Percentiles rank a stretch among this genome's conserved stretches.
Evolutionary conservation across 2,329 filamentous ascomycete species (phyloP).

Genomic region (Colletotrichum trifolii): DNA sequence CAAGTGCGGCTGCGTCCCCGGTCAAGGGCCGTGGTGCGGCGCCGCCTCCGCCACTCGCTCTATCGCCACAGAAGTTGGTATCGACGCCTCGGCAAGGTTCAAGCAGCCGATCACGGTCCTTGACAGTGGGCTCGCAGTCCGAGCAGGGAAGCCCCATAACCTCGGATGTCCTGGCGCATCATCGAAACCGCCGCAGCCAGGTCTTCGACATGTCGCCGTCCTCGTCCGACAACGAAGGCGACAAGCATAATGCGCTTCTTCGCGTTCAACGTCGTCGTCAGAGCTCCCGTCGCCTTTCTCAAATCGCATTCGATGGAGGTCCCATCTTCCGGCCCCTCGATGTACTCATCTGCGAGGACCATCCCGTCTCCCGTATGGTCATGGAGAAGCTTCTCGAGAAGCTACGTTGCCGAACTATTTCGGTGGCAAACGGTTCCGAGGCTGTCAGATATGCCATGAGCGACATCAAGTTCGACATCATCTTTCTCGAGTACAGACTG

Average conservation of each 20-base stretch:
- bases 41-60: conserved; percentile 61
- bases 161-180: conserved; percentile 75
- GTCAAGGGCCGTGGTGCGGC: conserved; percentile 64
- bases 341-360: conserved; percentile 96
- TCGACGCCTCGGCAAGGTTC: conserved; percentile 71
- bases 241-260: conserved; percentile 88
- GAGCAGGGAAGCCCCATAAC: conserved; percentile 86
- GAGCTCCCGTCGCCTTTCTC: conserved; percentile 92
- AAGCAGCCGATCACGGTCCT: conserved; percentile 81
- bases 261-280: conserved; percentile 95
- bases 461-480: conserved; percentile 98
- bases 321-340: conserved; percentile 92
- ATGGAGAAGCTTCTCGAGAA: conserved; percentile 99
- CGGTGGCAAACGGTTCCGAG: conserved; percentile 88
- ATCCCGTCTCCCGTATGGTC: conserved; percentile 96
- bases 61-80: conserved; percentile 72
- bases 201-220: conserved; percentile 97
- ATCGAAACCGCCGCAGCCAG: conserved; percentile 92
- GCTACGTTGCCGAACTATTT: conserved; percentile 91
- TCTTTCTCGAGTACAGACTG: conserved; percentile 96
- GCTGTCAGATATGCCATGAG: conserved; percentile 94
- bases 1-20: conserved; percentile 63
- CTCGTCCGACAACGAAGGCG: conserved; percentile 96
- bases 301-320: conserved; percentile 85
- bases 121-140: conserved; percentile 95